A percentile compares a stretch with the other conserved stretches of the same genome.
Evolutionary conservation across 805 yeast species (phyloP).

Genomic region (Metschnikowia cubensis): DNA sequence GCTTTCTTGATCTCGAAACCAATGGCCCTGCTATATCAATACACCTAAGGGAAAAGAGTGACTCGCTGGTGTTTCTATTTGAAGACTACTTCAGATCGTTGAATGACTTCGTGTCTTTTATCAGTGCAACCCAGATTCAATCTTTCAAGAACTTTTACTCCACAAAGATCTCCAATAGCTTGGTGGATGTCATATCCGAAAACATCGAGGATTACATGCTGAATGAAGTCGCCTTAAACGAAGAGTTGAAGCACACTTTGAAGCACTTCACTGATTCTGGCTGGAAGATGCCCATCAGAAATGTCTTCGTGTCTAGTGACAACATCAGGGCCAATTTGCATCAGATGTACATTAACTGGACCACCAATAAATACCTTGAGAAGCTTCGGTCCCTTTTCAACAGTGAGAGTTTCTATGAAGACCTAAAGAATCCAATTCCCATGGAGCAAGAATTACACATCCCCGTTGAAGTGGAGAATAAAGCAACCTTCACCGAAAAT

Average conservation of each 20-base stretch:
- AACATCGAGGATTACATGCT: conserved; percentile 23
- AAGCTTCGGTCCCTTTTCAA: conserved; percentile 23
- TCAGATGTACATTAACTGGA: conserved; percentile 29
- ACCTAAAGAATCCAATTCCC: conserved; percentile 8
- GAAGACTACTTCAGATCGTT: conserved; percentile 22
- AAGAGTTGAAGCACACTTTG: conserved; percentile 18
- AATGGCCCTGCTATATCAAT: conserved; percentile 2
- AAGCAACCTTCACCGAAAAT: background rate
- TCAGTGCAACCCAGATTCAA: conserved; percentile 23
- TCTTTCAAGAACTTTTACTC: conserved; percentile 24
- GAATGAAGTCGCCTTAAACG: conserved; percentile 17
- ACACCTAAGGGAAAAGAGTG: background rate
- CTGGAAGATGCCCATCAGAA: conserved; percentile 26
- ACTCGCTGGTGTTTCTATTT: conserved; percentile 1
- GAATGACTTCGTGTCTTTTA: conserved; percentile 25
- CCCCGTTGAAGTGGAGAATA: conserved; percentile 6
- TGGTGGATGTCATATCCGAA: conserved; percentile 28
- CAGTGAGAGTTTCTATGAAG: conserved; percentile 4
- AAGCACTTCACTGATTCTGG: conserved; percentile 18
- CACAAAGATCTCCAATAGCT: conserved; percentile 26
- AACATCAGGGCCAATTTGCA: conserved; percentile 24
- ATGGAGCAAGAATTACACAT: conserved; percentile 16
- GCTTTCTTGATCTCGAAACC: conserved; percentile 4
- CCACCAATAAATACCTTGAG: conserved; percentile 30
- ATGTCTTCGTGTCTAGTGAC: conserved; percentile 12